Percentiles rank a stretch among this genome's conserved stretches.
phyloP scores from a whole-genome alignment of 805 yeast species.

The Brettanomyces nanus region DNA sequence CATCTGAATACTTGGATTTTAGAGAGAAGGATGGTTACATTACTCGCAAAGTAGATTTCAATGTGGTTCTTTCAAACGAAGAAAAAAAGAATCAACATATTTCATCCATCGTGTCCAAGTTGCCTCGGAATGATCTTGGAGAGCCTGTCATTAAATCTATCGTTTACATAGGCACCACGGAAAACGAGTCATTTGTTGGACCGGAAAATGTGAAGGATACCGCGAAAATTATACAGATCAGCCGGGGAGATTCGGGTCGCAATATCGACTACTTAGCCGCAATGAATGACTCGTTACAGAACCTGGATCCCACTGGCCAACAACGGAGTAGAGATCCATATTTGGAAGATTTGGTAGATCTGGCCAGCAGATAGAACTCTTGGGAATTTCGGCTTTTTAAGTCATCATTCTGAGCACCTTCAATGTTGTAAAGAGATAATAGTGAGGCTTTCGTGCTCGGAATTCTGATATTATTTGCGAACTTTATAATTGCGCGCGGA shows the following conservation, averaged over 20 bases:
- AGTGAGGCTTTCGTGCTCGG: no score
- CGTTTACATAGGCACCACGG: slow-evolving; percentile 78
- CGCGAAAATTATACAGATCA: slow-evolving; percentile 47
- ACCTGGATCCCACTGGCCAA: slow-evolving; percentile 27
- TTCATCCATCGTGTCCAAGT: slow-evolving; percentile 14
- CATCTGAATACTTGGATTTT: slow-evolving; percentile 61
- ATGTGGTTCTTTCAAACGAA: slow-evolving; percentile 28
- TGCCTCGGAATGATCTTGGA: slow-evolving; percentile 28
- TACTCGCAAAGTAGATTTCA: slow-evolving; percentile 57
- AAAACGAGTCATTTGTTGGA: slow-evolving; percentile 77
- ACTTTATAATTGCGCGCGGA: no score
- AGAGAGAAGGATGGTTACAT: slow-evolving; percentile 90
- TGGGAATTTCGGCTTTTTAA: no score
- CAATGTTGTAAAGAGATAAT: no score
- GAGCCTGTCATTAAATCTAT: slow-evolving; percentile 41
- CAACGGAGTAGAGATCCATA: slow-evolving; percentile 31
- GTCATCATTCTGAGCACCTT: no score
- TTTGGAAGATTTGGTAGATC: slow-evolving; percentile 24
- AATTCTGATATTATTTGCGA: no score
- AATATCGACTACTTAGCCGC: slow-evolving; percentile 62
- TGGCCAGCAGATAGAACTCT: slow-evolving; percentile 1
- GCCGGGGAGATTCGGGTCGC: slow-evolving; percentile 75
- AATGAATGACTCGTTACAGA: slow-evolving; percentile 41
- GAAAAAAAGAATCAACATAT: slow-evolving; percentile 16
- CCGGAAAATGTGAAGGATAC: slow-evolving; percentile 58